A percentile compares a stretch with the other conserved stretches of the same genome.
Conservation (phyloP, 2,329 filamentous ascomycete genomes). For the Fusarium nelsonii region DNA sequence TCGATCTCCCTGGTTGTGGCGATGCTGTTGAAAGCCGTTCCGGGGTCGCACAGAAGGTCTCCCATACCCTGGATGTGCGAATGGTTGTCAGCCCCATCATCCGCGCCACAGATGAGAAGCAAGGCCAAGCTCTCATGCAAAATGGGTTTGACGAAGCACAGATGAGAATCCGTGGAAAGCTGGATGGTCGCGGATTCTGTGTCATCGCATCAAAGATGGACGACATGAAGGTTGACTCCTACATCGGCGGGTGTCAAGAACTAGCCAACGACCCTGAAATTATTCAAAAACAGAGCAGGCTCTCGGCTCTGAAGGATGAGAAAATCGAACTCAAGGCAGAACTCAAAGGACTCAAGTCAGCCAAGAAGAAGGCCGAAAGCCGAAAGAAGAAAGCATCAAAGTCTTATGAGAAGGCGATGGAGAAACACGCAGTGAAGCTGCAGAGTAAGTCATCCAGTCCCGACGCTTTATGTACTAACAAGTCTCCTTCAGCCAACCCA, state of each 20-base stretch:
- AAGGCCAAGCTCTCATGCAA: conserved; percentile 39
- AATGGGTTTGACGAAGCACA: conserved; percentile 43
- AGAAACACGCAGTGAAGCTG: not conserved
- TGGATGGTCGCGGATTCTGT: conserved; percentile 41
- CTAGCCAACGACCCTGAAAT: not conserved
- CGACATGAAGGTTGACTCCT: conserved; percentile 26
- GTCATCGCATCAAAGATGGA: conserved; percentile 50
- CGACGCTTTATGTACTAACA: not conserved
- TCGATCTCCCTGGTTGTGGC: conserved; percentile 66
- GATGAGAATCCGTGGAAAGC: conserved; percentile 48
- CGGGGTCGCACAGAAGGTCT: conserved; percentile 36
- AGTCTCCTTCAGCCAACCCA: not conserved
- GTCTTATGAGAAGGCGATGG: not conserved
- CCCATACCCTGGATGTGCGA: conserved; percentile 42
- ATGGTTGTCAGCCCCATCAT: conserved; percentile 46
- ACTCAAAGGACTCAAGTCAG: not conserved
- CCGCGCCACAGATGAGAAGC: conserved; percentile 48
- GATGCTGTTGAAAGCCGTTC: conserved; percentile 53
- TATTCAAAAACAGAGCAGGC: not conserved
- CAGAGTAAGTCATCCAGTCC: not conserved
- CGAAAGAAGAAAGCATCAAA: not conserved
- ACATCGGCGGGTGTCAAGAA: conserved; percentile 1
- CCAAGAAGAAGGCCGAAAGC: not conserved
- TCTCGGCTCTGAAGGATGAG: not conserved
- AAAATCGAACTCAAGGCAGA: not conserved